These are phyloP conservation scores for Oryza nivara DNA, from an alignment of 176 grass and related monocot genomes.

Conservation along the genomic window DNA sequence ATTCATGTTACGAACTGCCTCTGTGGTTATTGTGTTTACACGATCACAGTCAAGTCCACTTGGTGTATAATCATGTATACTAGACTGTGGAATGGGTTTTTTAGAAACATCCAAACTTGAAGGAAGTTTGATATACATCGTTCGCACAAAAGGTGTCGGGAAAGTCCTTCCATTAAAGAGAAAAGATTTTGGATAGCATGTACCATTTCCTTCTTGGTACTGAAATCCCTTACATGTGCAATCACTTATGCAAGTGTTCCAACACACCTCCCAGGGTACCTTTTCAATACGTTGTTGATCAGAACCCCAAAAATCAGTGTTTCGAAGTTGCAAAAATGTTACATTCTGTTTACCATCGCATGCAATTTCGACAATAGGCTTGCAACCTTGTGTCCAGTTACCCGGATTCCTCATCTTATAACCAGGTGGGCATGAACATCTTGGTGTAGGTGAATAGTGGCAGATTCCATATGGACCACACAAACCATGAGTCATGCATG, in stretches of 20 bases:
- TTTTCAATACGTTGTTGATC: constrained; percentile 12
- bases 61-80: constrained; percentile 3
- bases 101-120: constrained; percentile 10
- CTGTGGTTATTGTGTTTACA: background rate
- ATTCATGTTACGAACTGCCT: background rate
- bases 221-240: constrained; percentile 55
- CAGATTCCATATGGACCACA: constrained; percentile 50
- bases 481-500: constrained; percentile 58
- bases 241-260: constrained; percentile 34
- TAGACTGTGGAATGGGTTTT: constrained; percentile 25
- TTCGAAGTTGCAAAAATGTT: constrained; percentile 20
- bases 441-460: constrained; percentile 42
- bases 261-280: background rate
- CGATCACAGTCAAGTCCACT: background rate
- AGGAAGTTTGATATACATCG: constrained; percentile 51
- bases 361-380: constrained; percentile 6
- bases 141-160: constrained; percentile 39
- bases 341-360: background rate
- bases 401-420: constrained; percentile 41
- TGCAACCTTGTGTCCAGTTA: constrained; percentile 58
- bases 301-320: constrained; percentile 41
- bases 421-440: constrained; percentile 53
- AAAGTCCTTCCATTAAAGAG: constrained; percentile 56
- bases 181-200: constrained; percentile 51
- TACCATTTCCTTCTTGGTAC: constrained; percentile 49